Evolutionary conservation across 2,329 filamentous ascomycete genomes (phyloP).

Genomic region (Fusarium oligoseptatum): DNA sequence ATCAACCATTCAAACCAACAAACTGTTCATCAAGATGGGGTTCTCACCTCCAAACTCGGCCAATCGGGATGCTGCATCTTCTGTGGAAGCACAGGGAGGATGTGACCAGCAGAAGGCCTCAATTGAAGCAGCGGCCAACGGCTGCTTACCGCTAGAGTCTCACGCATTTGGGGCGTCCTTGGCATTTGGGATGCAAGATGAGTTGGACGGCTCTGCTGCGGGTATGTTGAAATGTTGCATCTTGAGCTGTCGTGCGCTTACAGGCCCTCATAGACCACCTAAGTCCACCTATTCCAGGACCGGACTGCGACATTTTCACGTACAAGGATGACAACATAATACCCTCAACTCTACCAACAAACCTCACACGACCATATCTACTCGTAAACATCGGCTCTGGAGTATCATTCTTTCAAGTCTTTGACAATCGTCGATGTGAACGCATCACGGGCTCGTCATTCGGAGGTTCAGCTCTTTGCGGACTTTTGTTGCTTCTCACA

Average conservation of each 20-base stretch:
- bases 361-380: slow-evolving; percentile 91
- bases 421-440: slow-evolving; percentile 84
- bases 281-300: slow-evolving; percentile 12
- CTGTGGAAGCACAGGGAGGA: background rate
- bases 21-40: background rate
- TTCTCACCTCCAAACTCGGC: background rate
- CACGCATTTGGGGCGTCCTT: background rate
- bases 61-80: background rate
- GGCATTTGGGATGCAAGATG: slow-evolving; percentile 14
- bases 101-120: background rate
- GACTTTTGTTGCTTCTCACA: slow-evolving; percentile 90
- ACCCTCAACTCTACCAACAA: slow-evolving; percentile 82
- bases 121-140: background rate
- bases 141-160: background rate
- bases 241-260: background rate
- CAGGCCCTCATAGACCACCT: background rate
- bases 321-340: slow-evolving; percentile 92
- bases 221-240: background rate
- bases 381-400: slow-evolving; percentile 98
- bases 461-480: slow-evolving; percentile 96
- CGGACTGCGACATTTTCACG: slow-evolving; percentile 86
- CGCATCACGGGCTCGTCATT: slow-evolving; percentile 95
- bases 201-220: slow-evolving; percentile 16
- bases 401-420: slow-evolving; percentile 97
- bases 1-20: slow-evolving; percentile 2